Evolutionary conservation across 768 basidiomycete species (phyloP).

Genomic region (Termitomyces sp.): DNA sequence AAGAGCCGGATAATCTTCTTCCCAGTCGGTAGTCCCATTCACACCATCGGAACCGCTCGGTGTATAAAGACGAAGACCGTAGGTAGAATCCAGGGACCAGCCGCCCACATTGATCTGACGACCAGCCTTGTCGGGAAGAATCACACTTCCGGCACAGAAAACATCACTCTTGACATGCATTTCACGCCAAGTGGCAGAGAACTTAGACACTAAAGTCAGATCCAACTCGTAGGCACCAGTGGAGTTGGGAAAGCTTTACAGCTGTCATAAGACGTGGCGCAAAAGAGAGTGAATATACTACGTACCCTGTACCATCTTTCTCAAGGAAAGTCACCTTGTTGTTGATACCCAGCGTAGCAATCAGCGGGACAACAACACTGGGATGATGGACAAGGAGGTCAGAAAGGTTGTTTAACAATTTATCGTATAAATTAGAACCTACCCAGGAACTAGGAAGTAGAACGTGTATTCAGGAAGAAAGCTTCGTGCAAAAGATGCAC

Average conservation of each 20-base stretch:
- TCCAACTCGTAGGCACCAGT: slow-evolving; percentile 83
- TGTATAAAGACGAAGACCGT: slow-evolving; percentile 69
- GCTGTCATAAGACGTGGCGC: slow-evolving; percentile 7
- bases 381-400: slow-evolving; percentile 6
- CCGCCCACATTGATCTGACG: slow-evolving; percentile 68
- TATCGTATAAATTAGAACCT: slow-evolving; percentile 18
- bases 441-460: slow-evolving; percentile 44
- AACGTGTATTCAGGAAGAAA: neutral
- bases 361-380: slow-evolving; percentile 70
- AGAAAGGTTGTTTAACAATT: neutral
- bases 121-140: slow-evolving; percentile 72
- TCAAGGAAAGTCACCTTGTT: slow-evolving; percentile 82
- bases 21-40: slow-evolving; percentile 78
- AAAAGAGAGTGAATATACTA: neutral
- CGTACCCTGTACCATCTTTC: slow-evolving; percentile 64
- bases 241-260: slow-evolving; percentile 49
- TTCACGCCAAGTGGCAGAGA: slow-evolving; percentile 62
- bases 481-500: neutral
- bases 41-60: slow-evolving; percentile 68
- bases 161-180: slow-evolving; percentile 80
- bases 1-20: slow-evolving; percentile 62
- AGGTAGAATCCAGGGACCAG: slow-evolving; percentile 71
- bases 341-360: slow-evolving; percentile 76
- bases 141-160: slow-evolving; percentile 73
- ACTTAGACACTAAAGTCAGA: slow-evolving; percentile 49